These are phyloP conservation scores for Geotrichum bryndzae DNA, from an alignment of 1,139 yeast genomes.

Conservation along the genomic window DNA sequence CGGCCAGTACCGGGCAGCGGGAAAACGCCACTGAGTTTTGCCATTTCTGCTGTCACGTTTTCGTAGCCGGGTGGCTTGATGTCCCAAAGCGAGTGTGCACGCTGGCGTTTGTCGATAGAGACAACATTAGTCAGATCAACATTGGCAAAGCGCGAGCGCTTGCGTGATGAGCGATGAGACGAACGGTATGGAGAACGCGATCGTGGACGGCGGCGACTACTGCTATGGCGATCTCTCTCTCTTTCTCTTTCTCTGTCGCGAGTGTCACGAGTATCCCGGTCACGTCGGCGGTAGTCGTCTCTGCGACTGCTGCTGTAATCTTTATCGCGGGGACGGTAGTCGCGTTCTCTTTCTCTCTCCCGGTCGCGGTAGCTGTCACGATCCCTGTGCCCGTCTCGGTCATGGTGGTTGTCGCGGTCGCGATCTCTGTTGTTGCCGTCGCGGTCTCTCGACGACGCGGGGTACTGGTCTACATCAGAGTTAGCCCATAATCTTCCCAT, in stretches of 20 bases:
- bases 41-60: conserved; percentile 67
- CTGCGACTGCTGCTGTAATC: conserved; percentile 22
- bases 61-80: conserved; percentile 70
- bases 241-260: conserved; percentile 19
- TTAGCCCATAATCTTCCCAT: neutral
- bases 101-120: conserved; percentile 42
- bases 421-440: neutral
- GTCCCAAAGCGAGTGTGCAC: conserved; percentile 65
- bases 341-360: conserved; percentile 20
- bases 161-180: conserved; percentile 18
- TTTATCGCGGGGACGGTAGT: conserved; percentile 21
- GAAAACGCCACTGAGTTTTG: conserved; percentile 75
- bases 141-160: conserved; percentile 19
- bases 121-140: conserved; percentile 34
- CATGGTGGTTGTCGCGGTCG: conserved; percentile 14
- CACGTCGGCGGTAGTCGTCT: conserved; percentile 18
- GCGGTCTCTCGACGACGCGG: neutral
- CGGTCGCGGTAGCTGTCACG: conserved; percentile 19
- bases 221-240: conserved; percentile 17
- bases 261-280: conserved; percentile 20
- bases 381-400: conserved; percentile 18
- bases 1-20: conserved; percentile 67
- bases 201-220: conserved; percentile 19
- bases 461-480: neutral
- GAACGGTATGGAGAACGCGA: conserved; percentile 18